A percentile compares a stretch with the other conserved stretches of the same genome.
phyloP scores from a whole-genome alignment of 257 asterid species.

The Ajuga chamaepitys region DNA sequence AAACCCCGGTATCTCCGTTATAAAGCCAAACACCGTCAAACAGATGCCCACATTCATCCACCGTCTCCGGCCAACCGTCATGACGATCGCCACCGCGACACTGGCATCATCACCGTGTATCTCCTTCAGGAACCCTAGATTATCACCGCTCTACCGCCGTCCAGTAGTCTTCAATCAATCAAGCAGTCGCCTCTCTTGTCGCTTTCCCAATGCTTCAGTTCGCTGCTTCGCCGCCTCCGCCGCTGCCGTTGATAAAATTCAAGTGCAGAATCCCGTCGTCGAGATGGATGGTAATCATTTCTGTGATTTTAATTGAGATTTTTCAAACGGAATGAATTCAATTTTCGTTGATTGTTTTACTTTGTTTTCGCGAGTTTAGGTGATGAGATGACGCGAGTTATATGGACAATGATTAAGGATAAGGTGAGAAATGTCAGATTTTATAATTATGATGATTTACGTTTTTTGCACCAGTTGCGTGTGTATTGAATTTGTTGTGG shows the following conservation, averaged over 20 bases:
- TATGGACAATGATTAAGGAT: constrained; percentile 84
- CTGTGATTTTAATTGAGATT: neutral
- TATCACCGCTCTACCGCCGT: constrained; percentile 8
- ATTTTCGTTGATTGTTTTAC: neutral
- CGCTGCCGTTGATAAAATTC: constrained; percentile 40
- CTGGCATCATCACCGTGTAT: constrained; percentile 21
- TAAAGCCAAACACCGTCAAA: constrained; percentile 2
- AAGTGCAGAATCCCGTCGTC: constrained; percentile 76
- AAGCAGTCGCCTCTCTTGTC: constrained; percentile 19
- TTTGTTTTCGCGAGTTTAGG: constrained; percentile 30
- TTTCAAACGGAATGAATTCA: neutral
- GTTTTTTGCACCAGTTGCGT: neutral
- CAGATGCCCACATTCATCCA: constrained; percentile 22
- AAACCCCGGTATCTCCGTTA: constrained; percentile 16
- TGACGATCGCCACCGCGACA: constrained; percentile 45
- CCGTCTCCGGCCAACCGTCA: constrained; percentile 36
- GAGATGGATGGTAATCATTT: constrained; percentile 76
- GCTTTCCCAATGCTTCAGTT: constrained; percentile 32
- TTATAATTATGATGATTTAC: neutral
- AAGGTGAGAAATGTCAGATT: constrained; percentile 35
- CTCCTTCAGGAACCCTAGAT: constrained; percentile 22
- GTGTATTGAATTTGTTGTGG: neutral
- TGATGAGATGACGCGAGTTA: constrained; percentile 91
- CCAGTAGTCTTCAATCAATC: constrained; percentile 11
- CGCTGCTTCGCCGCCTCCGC: constrained; percentile 57